phyloP scores from a whole-genome alignment of 805 yeast genomes.

The Torulaspora gathmanii region DNA sequence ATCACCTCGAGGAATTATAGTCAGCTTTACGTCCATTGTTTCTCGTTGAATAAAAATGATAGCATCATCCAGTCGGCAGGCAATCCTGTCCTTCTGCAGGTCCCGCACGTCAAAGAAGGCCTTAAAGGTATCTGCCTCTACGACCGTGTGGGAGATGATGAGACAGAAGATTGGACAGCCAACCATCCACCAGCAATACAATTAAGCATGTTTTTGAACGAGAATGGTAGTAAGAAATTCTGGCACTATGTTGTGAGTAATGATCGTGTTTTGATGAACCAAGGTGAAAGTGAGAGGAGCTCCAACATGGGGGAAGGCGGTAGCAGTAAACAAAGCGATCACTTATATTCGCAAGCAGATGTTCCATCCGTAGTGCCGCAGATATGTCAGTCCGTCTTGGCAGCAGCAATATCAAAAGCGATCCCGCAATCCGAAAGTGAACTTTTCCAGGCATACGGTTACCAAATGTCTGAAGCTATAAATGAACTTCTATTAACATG shows the following conservation, averaged over 20 bases:
- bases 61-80: constrained; percentile 17
- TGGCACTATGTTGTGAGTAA: constrained; percentile 9
- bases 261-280: neutral
- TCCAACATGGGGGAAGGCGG: neutral
- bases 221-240: constrained; percentile 3
- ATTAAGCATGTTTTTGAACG: constrained; percentile 8
- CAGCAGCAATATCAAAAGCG: neutral
- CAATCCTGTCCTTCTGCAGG: constrained; percentile 15
- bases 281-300: neutral
- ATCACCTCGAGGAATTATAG: constrained; percentile 22
- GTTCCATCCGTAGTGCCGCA: neutral
- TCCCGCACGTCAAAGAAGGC: constrained; percentile 15
- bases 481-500: constrained; percentile 17
- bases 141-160: neutral
- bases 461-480: constrained; percentile 24
- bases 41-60: constrained; percentile 11
- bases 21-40: constrained; percentile 22
- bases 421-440: constrained; percentile 11
- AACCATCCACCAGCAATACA: neutral
- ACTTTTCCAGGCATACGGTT: constrained; percentile 28
- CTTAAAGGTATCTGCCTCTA: constrained; percentile 5
- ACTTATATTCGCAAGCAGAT: neutral
- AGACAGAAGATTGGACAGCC: neutral
- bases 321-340: neutral
- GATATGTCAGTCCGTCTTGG: neutral